Conservation (phyloP, 176 grass and related monocot genomes). For the Pontederia crassipes region DNA sequence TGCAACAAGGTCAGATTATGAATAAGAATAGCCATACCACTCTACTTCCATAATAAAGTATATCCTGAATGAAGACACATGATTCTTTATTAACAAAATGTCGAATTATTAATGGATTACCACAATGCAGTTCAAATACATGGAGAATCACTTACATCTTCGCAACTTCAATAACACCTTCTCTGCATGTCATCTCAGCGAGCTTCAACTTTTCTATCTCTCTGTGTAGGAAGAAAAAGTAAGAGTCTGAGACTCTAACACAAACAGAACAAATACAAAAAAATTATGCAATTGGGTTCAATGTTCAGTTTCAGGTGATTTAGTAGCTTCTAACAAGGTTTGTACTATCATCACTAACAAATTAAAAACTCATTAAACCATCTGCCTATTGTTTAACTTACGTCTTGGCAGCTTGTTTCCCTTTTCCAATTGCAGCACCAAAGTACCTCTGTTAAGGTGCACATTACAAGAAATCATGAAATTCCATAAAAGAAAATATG, state of each 20-base stretch:
- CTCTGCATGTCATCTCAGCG: constrained; percentile 71
- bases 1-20: too few species aligned
- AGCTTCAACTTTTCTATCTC: constrained; percentile 95
- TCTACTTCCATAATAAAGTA: too few species aligned
- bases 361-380: constrained; percentile 7
- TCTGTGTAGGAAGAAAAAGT: constrained; percentile 29
- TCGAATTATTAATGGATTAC: background rate
- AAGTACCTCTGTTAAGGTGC: constrained; percentile 56
- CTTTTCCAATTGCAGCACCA: constrained; percentile 64
- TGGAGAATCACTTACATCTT: constrained; percentile 43
- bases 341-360: background rate
- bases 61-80: too few species aligned
- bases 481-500: too few species aligned
- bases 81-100: background rate
- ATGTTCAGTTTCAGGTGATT: background rate
- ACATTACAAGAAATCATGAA: constrained; percentile 11
- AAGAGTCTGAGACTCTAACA: background rate
- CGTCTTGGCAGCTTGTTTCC: constrained; percentile 80
- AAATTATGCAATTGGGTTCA: background rate
- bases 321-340: background rate
- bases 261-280: background rate
- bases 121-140: background rate
- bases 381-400: constrained; percentile 19
- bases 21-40: too few species aligned
- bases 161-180: constrained; percentile 85